Evolutionary conservation across 2,329 filamentous ascomycete species (phyloP).

Genomic region (Cucurbitaria berberidis): DNA sequence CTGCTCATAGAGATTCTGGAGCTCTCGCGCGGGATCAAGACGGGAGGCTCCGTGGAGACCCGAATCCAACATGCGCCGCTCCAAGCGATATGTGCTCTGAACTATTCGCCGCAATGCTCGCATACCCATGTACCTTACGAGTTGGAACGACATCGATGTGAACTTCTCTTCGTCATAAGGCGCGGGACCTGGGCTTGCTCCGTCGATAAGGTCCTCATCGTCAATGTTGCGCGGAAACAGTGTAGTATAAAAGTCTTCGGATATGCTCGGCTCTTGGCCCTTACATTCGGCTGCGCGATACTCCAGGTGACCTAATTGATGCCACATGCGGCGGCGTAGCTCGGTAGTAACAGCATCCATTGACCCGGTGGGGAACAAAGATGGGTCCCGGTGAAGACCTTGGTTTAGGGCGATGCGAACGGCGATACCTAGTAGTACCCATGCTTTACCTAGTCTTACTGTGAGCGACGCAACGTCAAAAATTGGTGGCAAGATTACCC

Average conservation of each 20-base stretch:
- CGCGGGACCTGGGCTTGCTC: conserved; percentile 36
- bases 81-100: conserved; percentile 47
- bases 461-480: conserved; percentile 10
- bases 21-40: conserved; percentile 44
- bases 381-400: conserved; percentile 48
- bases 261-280: conserved; percentile 47
- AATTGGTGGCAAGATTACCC: conserved; percentile 25
- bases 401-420: conserved; percentile 47
- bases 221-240: conserved; percentile 47
- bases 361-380: conserved; percentile 43
- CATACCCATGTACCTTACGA: conserved; percentile 45
- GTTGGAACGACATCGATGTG: conserved; percentile 46
- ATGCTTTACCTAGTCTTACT: conserved; percentile 39
- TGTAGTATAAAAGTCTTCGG: conserved; percentile 48
- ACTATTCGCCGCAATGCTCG: conserved; percentile 43
- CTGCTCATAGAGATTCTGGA: conserved; percentile 43
- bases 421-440: conserved; percentile 47
- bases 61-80: conserved; percentile 44
- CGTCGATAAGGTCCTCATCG: conserved; percentile 49
- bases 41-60: conserved; percentile 40
- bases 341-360: conserved; percentile 49
- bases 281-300: conserved; percentile 49
- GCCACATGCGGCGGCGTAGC: conserved; percentile 45
- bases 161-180: conserved; percentile 43
- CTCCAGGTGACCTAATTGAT: conserved; percentile 48